Conservation (phyloP, 2,329 filamentous ascomycete genomes). For the Botrytis elliptica region DNA sequence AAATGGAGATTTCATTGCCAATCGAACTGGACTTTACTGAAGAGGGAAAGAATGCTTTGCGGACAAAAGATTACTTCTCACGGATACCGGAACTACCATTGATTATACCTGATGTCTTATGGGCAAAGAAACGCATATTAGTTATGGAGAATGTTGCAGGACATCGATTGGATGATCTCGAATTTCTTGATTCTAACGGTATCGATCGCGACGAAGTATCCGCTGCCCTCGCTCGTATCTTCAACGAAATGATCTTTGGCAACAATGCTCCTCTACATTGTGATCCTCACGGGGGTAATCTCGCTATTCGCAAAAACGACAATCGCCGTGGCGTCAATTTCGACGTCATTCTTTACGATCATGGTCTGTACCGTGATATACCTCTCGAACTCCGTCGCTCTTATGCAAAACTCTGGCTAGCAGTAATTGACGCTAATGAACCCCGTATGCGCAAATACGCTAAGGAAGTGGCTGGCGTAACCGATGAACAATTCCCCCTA, state of each 20-base stretch:
- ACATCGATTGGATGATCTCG: slow-evolving; percentile 81
- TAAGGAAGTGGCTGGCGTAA: slow-evolving; percentile 83
- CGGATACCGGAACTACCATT: slow-evolving; percentile 73
- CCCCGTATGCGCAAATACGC: slow-evolving; percentile 83
- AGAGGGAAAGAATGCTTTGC: slow-evolving; percentile 80
- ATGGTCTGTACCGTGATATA: slow-evolving; percentile 94
- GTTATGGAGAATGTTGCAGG: slow-evolving; percentile 95
- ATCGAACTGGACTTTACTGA: slow-evolving; percentile 86
- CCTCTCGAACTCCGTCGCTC: slow-evolving; percentile 73
- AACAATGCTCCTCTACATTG: slow-evolving; percentile 86
- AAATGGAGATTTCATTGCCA: slow-evolving; percentile 89
- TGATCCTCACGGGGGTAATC: slow-evolving; percentile 94
- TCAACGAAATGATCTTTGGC: slow-evolving; percentile 99
- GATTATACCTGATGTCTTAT: slow-evolving; percentile 84
- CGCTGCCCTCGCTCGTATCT: slow-evolving; percentile 83
- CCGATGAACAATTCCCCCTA: slow-evolving; percentile 85
- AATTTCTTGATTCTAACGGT: slow-evolving; percentile 76
- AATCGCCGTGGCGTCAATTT: slow-evolving; percentile 70
- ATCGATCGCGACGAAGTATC: slow-evolving; percentile 97
- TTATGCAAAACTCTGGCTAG: slow-evolving; percentile 97
- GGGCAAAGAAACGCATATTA: slow-evolving; percentile 83
- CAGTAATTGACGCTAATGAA: slow-evolving; percentile 88
- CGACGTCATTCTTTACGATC: slow-evolving; percentile 93
- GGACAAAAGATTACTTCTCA: slow-evolving; percentile 78
- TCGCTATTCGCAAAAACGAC: slow-evolving; percentile 82